Evolutionary conservation across 306 rosid genomes (phyloP), one percentile per base, ranked within the genome.

Genomic region (Rubus parviflorus): DNA sequence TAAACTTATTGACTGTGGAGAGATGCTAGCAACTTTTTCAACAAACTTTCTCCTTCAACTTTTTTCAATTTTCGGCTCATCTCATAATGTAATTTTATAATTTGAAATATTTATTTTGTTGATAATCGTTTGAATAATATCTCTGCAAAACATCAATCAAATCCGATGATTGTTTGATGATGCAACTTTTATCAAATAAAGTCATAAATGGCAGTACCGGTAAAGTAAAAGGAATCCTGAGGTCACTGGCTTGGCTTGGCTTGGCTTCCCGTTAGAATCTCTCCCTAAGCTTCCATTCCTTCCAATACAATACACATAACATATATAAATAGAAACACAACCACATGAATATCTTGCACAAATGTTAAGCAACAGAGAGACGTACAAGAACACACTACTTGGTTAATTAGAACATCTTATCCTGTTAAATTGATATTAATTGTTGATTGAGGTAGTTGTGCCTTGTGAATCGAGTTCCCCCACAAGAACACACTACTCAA

Each of bases 401-500:
- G 25, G 57, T 73, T 53, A 5, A 61, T 64, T 10, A 67, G 15
- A 75, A 17, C 70, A 30, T 19, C 49, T 6, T 19, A 62, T 62
- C 23, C 15, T 46, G 8, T 56, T n/a, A 12, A 9, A 14, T 68
- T 22, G 65, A 60, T 60, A 60, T 12, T 64, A 7, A 7, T 53
- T 35, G 68, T 60, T 40, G 19, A 48, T 49, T 66, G 75, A 68
- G 40, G 47, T 9, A 16, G 9, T 52, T 45, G 56, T 65, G 52
- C 79, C 62, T 76, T 76, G 57, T 65, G 73, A 61, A 54, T 58
- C 68, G 81, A 67, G 56, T 74, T 76, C 72, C 23, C 73, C 23
- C 70, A 78, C 82, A 84, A 79, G 47, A 68, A 37, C 65, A 66
- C 66, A 68, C 30, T 42, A 81, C 97, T 84, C 92, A 57, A 87